phyloP scores from a whole-genome alignment of 2,329 filamentous ascomycete genomes.

The Monosporascus sp. region DNA sequence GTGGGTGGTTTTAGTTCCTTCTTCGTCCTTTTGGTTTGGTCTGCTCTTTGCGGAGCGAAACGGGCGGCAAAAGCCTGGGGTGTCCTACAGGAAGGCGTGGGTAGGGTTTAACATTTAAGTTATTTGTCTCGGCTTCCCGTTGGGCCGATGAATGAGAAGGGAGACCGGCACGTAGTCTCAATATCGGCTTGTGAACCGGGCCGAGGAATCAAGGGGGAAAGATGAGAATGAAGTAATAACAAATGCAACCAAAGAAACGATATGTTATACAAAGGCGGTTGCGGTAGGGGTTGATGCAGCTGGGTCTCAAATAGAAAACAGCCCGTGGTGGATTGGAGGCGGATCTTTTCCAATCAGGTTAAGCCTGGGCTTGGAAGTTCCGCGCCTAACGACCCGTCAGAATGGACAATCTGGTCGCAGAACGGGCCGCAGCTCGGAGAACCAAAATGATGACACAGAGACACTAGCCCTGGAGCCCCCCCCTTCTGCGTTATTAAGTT shows the following conservation, averaged over 20 bases:
- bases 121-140: neutral
- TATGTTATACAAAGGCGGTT: slow-evolving; percentile 2
- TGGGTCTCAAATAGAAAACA: slow-evolving; percentile 1
- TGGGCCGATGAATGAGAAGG: neutral
- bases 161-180: neutral
- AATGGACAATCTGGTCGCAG: slow-evolving; percentile 25
- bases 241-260: neutral
- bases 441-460: slow-evolving; percentile 23
- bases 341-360: slow-evolving; percentile 24
- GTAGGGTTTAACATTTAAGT: neutral
- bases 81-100: neutral
- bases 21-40: neutral
- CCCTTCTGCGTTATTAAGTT: neutral
- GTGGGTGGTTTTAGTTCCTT: neutral
- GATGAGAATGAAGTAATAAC: neutral
- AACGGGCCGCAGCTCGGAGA: slow-evolving; percentile 28
- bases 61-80: neutral
- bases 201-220: neutral
- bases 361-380: slow-evolving; percentile 17
- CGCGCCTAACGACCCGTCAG: slow-evolving; percentile 27
- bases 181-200: neutral
- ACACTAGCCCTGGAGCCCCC: neutral
- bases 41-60: neutral
- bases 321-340: slow-evolving; percentile 10
- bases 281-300: slow-evolving; percentile 1